Evolutionary conservation across 176 grass and related monocot species (phyloP), one percentile per base, ranked within the genome.

Genomic region (Bolboschoenus planiculmis): DNA sequence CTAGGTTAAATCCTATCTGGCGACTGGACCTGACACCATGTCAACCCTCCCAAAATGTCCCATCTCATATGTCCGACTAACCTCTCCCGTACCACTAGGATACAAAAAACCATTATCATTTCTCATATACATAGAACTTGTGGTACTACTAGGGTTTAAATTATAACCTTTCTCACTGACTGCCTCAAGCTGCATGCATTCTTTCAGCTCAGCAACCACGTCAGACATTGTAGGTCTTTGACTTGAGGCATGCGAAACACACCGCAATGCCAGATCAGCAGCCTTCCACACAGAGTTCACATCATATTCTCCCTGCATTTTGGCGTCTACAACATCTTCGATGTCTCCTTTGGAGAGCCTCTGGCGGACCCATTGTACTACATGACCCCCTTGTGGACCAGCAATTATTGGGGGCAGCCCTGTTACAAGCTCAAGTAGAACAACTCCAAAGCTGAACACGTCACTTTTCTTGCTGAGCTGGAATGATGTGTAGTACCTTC

Each of bases 261-360:
- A 91, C 31, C 34, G 62, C 46, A 87, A n/a, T 16, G 87, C 85
- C 4, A 89, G 15, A 1, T 89, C 83, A 11, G 83, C 87, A 16
- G 88, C 89, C 51, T 91, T 94, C 92, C 89, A 91, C 6, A 88
- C 61, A 4, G 89, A 90, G 34, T 94, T 94, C 2, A 90, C 27
- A 11, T 91, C 76, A 55, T 86, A 94, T 47, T 86, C 60, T 58
- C 85, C 87, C 33, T 70, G 40, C 83, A 94, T 81, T 4, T 73
- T 83, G n/a, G 34, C 8, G 35, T 94, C 89, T 0, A 79, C 80
- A 2, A 94, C 46, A 30, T 83, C 84, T 34, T 94, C 85, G 1
- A 94, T 91, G 65, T 94, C 83, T 34, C 92, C 89, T 70, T 65
- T 80, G 9, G 72, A 74, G 5, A 89, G 79, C 78, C 85, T 89